Evolutionary conservation across 106 monocot species (phyloP), one percentile per base, ranked within the genome.

Genomic region (Iris macrosiphon): DNA sequence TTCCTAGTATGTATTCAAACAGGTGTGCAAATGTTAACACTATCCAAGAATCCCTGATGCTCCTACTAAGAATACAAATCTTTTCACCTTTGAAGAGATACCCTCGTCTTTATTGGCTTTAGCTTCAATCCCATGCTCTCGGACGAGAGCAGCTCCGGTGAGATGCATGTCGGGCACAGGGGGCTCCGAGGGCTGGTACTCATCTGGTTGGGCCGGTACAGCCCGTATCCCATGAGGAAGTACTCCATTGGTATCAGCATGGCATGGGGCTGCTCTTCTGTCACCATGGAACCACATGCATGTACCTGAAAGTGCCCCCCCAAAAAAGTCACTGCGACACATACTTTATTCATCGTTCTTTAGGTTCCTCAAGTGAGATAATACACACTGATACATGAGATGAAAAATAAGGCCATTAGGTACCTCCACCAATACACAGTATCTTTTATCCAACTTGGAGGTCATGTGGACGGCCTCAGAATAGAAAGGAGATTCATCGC

Each of bases 61-160:
- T n/a, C n/a, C 46, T 23, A 46, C 46, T n/a, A n/a, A n/a, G 6
- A 21, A 28, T 15, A 0, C 26, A 50, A 50, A 50, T 50, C 4
- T 49, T 28, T 38, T 82, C 49, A 83, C 23, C 68, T 75, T 55
- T 75, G 18, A 16, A 64, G 72, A 0, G 93, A 77, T 4, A 78
- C 52, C 26, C 88, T 74, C 0, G 93, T 88, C 61, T 79, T 93
- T 37, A 93, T 93, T 10, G 88, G 93, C 53, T 93, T 93, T 9
- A 93, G 70, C 67, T 93, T 93, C 53, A 92, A 41, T 33, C 92
- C 92, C 93, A 93, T 93, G 77, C 88, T 93, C 65, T 93, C 93
- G 4, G 84, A 84, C 0, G 88, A 93, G 6, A 93, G 67, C 29
- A 93, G 78, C 6, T 93, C 93, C 0, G 88, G 84, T 2, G 84